Conservation (phyloP, 2,329 filamentous ascomycete species). For the Epichloe baconii region DNA sequence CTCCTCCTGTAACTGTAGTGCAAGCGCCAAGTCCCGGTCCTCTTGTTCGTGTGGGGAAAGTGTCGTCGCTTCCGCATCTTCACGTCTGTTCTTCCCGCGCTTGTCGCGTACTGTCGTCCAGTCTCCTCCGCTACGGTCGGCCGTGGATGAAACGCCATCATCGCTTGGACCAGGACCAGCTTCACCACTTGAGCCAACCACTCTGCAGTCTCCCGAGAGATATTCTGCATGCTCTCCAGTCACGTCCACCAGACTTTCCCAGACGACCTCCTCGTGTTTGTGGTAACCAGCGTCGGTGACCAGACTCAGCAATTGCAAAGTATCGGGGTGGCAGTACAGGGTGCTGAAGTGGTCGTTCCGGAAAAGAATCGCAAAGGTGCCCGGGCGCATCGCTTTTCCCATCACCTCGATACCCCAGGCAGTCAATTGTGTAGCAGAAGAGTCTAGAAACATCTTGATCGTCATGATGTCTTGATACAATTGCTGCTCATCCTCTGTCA, state of each 20-base stretch:
- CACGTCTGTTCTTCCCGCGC: conserved; percentile 16
- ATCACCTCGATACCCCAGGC: conserved; percentile 67
- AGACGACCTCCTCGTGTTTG: conserved; percentile 79
- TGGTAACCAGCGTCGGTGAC: conserved; percentile 91
- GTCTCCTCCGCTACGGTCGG: conserved; percentile 22
- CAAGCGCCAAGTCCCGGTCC: conserved; percentile 77
- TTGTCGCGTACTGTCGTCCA: conserved; percentile 42
- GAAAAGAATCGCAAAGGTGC: conserved; percentile 81
- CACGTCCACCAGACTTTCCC: conserved; percentile 86
- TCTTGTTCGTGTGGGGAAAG: conserved; percentile 50
- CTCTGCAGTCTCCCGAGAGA: conserved; percentile 78
- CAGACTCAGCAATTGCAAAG: conserved; percentile 61
- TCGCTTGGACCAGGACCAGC: conserved; percentile 9
- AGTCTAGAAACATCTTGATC: conserved; percentile 71
- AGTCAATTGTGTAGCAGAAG: conserved; percentile 79
- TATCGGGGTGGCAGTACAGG: conserved; percentile 74
- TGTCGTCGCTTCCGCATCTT: conserved; percentile 15
- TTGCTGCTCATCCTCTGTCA: conserved; percentile 62
- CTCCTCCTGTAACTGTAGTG: conserved; percentile 86
- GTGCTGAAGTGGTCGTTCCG: conserved; percentile 96
- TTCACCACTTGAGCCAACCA: conserved; percentile 47
- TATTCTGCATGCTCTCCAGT: conserved; percentile 73
- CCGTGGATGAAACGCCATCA: conserved; percentile 7
- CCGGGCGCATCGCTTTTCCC: conserved; percentile 54
- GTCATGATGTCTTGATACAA: conserved; percentile 70